Percentiles rank a stretch among this genome's conserved stretches.
These are phyloP conservation scores for Tolypocladium tropicale DNA, from an alignment of 2,329 filamentous ascomycete species.

Conservation along the genomic window DNA sequence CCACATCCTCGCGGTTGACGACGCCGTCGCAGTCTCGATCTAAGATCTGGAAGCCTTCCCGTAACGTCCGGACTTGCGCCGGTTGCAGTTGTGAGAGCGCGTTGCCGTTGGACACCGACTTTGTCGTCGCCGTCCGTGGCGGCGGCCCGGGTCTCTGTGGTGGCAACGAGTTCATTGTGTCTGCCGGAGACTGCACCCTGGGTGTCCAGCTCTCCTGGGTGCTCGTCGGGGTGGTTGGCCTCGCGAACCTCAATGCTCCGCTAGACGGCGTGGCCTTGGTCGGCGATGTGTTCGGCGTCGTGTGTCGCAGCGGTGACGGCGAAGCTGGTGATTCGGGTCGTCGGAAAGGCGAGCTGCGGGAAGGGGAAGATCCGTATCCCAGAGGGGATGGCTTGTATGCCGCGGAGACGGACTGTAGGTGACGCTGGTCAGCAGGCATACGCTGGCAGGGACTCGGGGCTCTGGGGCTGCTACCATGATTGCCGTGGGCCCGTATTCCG, in stretches of 20 bases:
- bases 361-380: slow-evolving; percentile 54
- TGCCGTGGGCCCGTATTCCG: slow-evolving; percentile 4
- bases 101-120: slow-evolving; percentile 34
- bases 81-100: slow-evolving; percentile 66
- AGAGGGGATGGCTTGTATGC: slow-evolving; percentile 63
- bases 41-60: slow-evolving; percentile 88
- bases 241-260: slow-evolving; percentile 22
- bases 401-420: slow-evolving; percentile 38
- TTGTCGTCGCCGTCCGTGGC: slow-evolving; percentile 18
- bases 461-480: slow-evolving; percentile 19
- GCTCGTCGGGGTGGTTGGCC: slow-evolving; percentile 30
- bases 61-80: slow-evolving; percentile 73
- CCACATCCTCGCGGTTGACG: slow-evolving; percentile 73
- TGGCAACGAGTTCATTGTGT: slow-evolving; percentile 26
- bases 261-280: slow-evolving; percentile 28
- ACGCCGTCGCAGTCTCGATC: slow-evolving; percentile 80
- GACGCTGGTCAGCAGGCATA: slow-evolving; percentile 17
- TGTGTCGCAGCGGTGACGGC: slow-evolving; percentile 53
- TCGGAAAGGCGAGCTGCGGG: slow-evolving; percentile 54
- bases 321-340: slow-evolving; percentile 54
- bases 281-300: slow-evolving; percentile 54
- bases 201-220: slow-evolving; percentile 28
- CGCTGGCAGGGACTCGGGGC: slow-evolving; percentile 12
- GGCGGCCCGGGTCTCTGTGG: slow-evolving; percentile 22
- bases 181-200: slow-evolving; percentile 15